Conservation (phyloP, 2,329 filamentous ascomycete genomes). For the Periconia digitata region DNA sequence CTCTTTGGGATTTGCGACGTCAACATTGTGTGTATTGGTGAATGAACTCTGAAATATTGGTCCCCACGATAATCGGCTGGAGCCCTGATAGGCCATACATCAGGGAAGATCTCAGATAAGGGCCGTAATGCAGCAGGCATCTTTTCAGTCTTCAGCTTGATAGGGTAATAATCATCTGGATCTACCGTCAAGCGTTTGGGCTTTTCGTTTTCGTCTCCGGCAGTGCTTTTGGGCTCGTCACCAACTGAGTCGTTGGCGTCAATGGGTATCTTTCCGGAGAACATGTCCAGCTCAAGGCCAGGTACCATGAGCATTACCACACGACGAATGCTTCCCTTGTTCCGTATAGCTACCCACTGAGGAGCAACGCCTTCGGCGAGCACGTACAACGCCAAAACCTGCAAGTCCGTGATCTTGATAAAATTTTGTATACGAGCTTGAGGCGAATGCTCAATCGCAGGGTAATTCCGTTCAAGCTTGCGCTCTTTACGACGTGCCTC, state of each 20-base stretch:
- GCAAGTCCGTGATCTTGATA: constrained; percentile 61
- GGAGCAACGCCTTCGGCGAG: constrained; percentile 61
- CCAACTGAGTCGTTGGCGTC: constrained; percentile 12
- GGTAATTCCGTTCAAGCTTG: constrained; percentile 36
- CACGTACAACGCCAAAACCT: constrained; percentile 60
- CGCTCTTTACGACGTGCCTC: constrained; percentile 32
- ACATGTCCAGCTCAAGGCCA: constrained; percentile 87
- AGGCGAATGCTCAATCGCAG: constrained; percentile 53
- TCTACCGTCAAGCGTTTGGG: constrained; percentile 38
- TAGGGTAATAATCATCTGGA: constrained; percentile 55
- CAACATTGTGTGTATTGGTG: constrained; percentile 82
- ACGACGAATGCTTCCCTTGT: constrained; percentile 63
- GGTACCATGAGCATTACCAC: constrained; percentile 91
- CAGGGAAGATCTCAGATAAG: constrained; percentile 79
- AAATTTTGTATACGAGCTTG: constrained; percentile 57
- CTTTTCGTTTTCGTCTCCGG: constrained; percentile 18
- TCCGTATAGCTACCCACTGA: constrained; percentile 64
- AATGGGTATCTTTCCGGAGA: constrained; percentile 57
- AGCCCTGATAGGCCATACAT: constrained; percentile 86
- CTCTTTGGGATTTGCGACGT: constrained; percentile 70
- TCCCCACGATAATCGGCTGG: constrained; percentile 74
- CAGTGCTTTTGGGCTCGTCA: constrained; percentile 9
- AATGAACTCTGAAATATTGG: constrained; percentile 73
- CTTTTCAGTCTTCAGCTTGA: constrained; percentile 43
- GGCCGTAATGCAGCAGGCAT: constrained; percentile 54